Base-by-base conservation (phyloP, 2,329 filamentous ascomycete species). In the Blumeria graminis region DNA sequence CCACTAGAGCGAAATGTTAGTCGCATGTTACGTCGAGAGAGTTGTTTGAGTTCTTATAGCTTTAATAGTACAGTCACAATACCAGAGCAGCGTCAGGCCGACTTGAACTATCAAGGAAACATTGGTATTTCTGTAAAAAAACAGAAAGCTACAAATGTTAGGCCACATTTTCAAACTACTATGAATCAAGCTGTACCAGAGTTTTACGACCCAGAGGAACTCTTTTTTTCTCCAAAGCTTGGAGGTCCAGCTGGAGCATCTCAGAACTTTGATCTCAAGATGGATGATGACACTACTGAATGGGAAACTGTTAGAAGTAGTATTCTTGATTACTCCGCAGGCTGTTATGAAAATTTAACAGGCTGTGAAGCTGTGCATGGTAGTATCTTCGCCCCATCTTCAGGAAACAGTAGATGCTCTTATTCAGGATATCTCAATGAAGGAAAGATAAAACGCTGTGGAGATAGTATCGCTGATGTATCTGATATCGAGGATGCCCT, bases 381-480 rank as follows among this genome's bases (percentile, higher is more conserved):
- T n/a, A 56, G 55, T 51, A 16, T 18, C 16, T n/a, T 41, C 9
- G 52, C 14, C 16, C 22, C 34, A 50, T 28, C 35, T 28, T 16
- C 39, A 11, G 11, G 46, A 35, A 34, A 18, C 32, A 55, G 34
- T 41, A 36, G 32, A 28, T 28, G 32, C 22, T 55, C 52, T 43
- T 22, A n/a, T 32, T 55, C 52, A 38, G n/a, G 35, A 28, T 48
- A 48, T 28, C 45, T 48, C 33, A 28, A 39, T 16, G 52, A 36
- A 41, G 52, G 52, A 8, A 41, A 14, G 6, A 39, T 41, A 10
- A 39, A 48, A 22, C 43, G 55, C 45, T 46, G 39, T 48, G 45
- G 55, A n/a, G 43, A 48, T 36, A 56, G 55, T 51, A 48, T 56
- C 39, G 55, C 55, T 11, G 43, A 56, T 36, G 43, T 36, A 5